Conservation (phyloP, 192 early-diverging fungal species). For the Coemansia sp. region DNA sequence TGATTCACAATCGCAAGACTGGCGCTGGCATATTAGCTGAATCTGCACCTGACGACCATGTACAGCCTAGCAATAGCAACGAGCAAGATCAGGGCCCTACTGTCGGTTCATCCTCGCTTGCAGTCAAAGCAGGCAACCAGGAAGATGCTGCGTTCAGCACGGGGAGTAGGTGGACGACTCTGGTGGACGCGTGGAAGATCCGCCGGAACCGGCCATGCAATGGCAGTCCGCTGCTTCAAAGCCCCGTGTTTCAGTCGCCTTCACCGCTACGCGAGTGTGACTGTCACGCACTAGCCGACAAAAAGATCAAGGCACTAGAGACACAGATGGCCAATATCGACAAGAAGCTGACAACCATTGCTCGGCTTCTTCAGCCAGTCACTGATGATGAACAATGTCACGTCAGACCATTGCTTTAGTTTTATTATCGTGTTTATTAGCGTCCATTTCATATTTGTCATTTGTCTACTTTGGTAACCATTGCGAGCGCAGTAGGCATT, state of each 20-base stretch:
- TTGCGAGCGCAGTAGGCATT: too few species aligned
- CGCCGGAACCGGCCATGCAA: constrained; percentile 3
- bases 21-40: constrained; percentile 29
- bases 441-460: too few species aligned
- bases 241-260: not conserved
- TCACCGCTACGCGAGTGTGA: not conserved
- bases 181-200: constrained; percentile 22
- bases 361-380: constrained; percentile 26
- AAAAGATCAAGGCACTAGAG: constrained; percentile 15
- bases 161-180: constrained; percentile 7
- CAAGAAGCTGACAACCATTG: constrained; percentile 29
- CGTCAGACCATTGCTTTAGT: not conserved
- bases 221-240: not conserved
- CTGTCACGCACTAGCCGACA: not conserved
- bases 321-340: constrained; percentile 23
- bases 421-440: not conserved
- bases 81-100: not conserved
- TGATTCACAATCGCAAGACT: constrained; percentile 18
- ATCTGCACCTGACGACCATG: not conserved
- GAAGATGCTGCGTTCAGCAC: not conserved
- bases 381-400: constrained; percentile 8
- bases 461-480: too few species aligned
- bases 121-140: not conserved
- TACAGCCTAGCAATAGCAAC: not conserved
- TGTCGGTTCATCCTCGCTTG: not conserved